A percentile compares a stretch with the other conserved stretches of the same genome.
phyloP scores from a whole-genome alignment of 768 basidiomycete genomes.

The Suillus variegatus region DNA sequence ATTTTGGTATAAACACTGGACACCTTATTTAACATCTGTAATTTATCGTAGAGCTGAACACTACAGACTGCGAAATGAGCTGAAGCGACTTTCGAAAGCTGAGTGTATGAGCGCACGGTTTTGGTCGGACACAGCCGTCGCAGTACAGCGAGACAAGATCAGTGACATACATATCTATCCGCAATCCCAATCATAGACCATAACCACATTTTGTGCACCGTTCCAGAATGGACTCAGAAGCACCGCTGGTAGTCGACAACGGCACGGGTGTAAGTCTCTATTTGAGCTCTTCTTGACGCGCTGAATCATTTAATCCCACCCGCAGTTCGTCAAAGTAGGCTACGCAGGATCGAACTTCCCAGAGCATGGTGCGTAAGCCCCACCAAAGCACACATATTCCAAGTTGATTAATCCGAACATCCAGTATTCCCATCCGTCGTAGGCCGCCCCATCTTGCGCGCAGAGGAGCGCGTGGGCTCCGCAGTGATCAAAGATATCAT shows the following conservation, averaged over 20 bases:
- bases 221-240: constrained; percentile 29
- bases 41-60: not conserved
- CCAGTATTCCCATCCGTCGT: constrained; percentile 92
- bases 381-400: not conserved
- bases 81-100: not conserved
- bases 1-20: not conserved
- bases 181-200: not conserved
- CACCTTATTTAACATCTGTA: not conserved
- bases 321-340: constrained; percentile 87
- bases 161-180: constrained; percentile 5
- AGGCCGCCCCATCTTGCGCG: constrained; percentile 95
- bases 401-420: not conserved
- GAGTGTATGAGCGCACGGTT: too few relatives aligned
- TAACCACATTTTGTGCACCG: not conserved
- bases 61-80: not conserved
- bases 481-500: constrained; percentile 95
- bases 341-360: constrained; percentile 95
- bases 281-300: constrained; percentile 8
- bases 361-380: constrained; percentile 67
- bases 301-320: constrained; percentile 2
- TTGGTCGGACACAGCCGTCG: constrained; percentile 1
- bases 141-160: not conserved
- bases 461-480: constrained; percentile 90
- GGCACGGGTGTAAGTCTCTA: constrained; percentile 74
- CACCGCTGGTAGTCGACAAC: constrained; percentile 81